phyloP scores from a whole-genome alignment of 495 filamentous ascomycete genomes.

The Recurvomyces mirabilis region DNA sequence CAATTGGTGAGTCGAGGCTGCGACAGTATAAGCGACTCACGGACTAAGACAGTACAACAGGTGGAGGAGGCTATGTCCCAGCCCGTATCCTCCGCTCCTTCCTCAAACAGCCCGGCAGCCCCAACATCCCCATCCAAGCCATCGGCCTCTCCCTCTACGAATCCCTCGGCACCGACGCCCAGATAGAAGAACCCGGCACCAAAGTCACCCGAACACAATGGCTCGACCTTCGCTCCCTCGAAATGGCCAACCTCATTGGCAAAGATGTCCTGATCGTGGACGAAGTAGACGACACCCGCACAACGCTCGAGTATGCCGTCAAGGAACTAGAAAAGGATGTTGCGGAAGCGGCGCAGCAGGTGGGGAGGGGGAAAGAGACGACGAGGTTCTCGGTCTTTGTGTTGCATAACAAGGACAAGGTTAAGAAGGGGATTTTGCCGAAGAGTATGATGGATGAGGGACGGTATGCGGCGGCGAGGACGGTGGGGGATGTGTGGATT shows the following conservation, averaged over 20 bases:
- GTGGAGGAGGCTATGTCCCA: slow-evolving; percentile 91
- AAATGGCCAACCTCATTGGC: slow-evolving; percentile 86
- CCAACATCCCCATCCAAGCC: slow-evolving; percentile 98
- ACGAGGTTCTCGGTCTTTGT: slow-evolving; percentile 91
- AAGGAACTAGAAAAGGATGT: slow-evolving; percentile 95
- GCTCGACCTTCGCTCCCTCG: slow-evolving; percentile 80
- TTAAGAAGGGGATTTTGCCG: slow-evolving; percentile 80
- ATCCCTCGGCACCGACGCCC: slow-evolving; percentile 46
- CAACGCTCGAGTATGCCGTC: slow-evolving; percentile 93
- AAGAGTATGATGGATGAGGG: slow-evolving; percentile 62
- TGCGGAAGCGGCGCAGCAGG: slow-evolving; percentile 59
- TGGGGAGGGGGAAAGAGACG: slow-evolving; percentile 51
- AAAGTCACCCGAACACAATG: slow-evolving; percentile 97
- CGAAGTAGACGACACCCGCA: slow-evolving; percentile 96
- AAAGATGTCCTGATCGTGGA: slow-evolving; percentile 98
- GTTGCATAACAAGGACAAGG: slow-evolving; percentile 83
- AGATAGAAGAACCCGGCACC: slow-evolving; percentile 67
- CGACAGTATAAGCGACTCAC: too few relatives aligned
- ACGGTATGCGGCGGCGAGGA: slow-evolving; percentile 75
- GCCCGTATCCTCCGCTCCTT: slow-evolving; percentile 96
- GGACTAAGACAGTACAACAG: too few relatives aligned
- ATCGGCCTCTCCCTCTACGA: slow-evolving; percentile 98
- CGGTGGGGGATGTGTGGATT: slow-evolving; percentile 89
- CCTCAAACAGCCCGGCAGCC: slow-evolving; percentile 73
- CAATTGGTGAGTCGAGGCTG: too few relatives aligned